Percentiles rank a stretch among this genome's conserved stretches.
Evolutionary conservation across 257 asterid genomes (phyloP).

Genomic region (Apocynum venetum): DNA sequence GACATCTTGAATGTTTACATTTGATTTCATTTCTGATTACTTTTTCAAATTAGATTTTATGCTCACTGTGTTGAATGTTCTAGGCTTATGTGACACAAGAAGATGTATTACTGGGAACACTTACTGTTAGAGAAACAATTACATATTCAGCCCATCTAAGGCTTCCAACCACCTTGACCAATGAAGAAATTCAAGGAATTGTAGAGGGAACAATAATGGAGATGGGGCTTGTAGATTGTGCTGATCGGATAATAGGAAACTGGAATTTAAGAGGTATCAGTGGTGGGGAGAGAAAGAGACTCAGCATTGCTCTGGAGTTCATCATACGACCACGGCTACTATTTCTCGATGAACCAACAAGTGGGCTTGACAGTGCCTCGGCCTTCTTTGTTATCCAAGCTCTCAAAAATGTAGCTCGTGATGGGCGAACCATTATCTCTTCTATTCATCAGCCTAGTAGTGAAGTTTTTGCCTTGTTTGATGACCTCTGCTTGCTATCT

Average conservation of each 20-base stretch:
- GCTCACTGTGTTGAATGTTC: slow-evolving; percentile 2
- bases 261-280: slow-evolving; percentile 93
- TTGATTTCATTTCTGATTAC: neutral
- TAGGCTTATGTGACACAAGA: slow-evolving; percentile 99
- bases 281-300: slow-evolving; percentile 88
- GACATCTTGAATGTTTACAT: no score
- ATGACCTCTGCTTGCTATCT: slow-evolving; percentile 77
- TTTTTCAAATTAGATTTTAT: neutral
- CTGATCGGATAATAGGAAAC: slow-evolving; percentile 67
- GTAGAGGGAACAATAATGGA: slow-evolving; percentile 76
- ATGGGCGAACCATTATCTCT: slow-evolving; percentile 89
- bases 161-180: slow-evolving; percentile 62
- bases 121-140: slow-evolving; percentile 77
- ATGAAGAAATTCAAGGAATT: slow-evolving; percentile 44
- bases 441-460: slow-evolving; percentile 97
- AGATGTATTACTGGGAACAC: slow-evolving; percentile 81
- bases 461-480: slow-evolving; percentile 87
- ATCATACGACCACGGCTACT: slow-evolving; percentile 72
- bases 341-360: slow-evolving; percentile 94
- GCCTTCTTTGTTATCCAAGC: slow-evolving; percentile 88
- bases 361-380: slow-evolving; percentile 93
- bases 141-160: slow-evolving; percentile 77
- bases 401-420: slow-evolving; percentile 77
- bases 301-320: slow-evolving; percentile 90
- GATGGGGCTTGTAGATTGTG: slow-evolving; percentile 87